phyloP scores from a whole-genome alignment of 2,329 filamentous ascomycete genomes.

The Cercospora beticola region DNA sequence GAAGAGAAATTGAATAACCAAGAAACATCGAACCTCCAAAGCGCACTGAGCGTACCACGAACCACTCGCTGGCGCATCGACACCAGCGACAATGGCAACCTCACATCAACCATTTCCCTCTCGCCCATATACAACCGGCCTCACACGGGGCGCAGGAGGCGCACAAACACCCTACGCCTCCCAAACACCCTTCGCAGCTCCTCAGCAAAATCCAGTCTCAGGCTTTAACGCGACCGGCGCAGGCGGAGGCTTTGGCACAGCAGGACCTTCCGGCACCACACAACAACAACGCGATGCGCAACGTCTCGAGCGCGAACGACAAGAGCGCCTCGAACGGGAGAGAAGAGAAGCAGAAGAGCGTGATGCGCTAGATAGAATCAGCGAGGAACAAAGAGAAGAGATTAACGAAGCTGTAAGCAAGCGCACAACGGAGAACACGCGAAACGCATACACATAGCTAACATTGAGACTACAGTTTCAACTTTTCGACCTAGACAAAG shows the following conservation, averaged over 20 bases:
- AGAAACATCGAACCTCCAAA: neutral
- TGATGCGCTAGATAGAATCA: slow-evolving; percentile 58
- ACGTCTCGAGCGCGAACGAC: slow-evolving; percentile 44
- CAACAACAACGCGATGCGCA: slow-evolving; percentile 44
- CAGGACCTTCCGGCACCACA: slow-evolving; percentile 27
- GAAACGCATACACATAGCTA: neutral
- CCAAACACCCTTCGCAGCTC: slow-evolving; percentile 38
- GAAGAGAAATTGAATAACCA: neutral
- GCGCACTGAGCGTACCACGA: neutral
- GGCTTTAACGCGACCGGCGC: slow-evolving; percentile 38
- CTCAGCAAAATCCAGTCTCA: slow-evolving; percentile 30
- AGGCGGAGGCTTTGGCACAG: slow-evolving; percentile 10
- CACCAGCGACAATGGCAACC: slow-evolving; percentile 49
- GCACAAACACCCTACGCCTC: slow-evolving; percentile 38
- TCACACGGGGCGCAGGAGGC: slow-evolving; percentile 38
- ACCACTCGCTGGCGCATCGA: neutral
- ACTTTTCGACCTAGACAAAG: slow-evolving; percentile 95
- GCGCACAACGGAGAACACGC: neutral
- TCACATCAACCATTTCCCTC: slow-evolving; percentile 57
- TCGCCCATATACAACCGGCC: slow-evolving; percentile 53
- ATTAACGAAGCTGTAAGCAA: slow-evolving; percentile 82
- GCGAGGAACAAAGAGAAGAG: slow-evolving; percentile 87
- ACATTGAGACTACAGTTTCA: slow-evolving; percentile 64
- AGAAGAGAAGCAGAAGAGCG: slow-evolving; percentile 45
- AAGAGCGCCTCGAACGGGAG: slow-evolving; percentile 45